Evolutionary conservation across 495 filamentous ascomycete genomes (phyloP).

Genomic region (Podospora bellae-mahoneyi): DNA sequence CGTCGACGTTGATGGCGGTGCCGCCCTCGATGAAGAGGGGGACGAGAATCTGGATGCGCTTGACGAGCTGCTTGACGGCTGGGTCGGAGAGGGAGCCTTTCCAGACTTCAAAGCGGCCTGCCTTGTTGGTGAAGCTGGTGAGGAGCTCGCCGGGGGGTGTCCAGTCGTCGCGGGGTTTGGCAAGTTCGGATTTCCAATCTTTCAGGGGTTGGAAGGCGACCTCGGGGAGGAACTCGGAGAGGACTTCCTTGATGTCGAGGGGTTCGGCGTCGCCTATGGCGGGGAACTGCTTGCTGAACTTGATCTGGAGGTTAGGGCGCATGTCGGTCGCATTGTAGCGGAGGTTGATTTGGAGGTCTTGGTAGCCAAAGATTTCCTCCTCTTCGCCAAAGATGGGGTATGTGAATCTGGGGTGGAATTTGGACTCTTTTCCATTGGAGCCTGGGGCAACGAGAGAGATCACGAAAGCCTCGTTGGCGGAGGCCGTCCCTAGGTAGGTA

Average conservation of each 20-base stretch:
- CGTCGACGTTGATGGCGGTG: conserved; percentile 64
- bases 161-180: conserved; percentile 55
- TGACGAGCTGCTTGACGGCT: conserved; percentile 60
- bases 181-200: conserved; percentile 58
- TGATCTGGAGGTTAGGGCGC: conserved; percentile 67
- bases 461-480: conserved; percentile 69
- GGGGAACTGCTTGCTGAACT: conserved; percentile 70
- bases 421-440: conserved; percentile 49
- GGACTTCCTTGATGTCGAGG: conserved; percentile 58
- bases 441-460: conserved; percentile 64
- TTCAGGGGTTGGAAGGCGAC: conserved; percentile 59
- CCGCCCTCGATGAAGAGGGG: conserved; percentile 91
- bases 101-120: conserved; percentile 51
- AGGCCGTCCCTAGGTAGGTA: conserved; percentile 59
- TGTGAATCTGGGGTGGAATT: conserved; percentile 82
- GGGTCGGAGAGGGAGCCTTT: conserved; percentile 49
- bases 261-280: conserved; percentile 66
- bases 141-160: conserved; percentile 51
- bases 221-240: conserved; percentile 66
- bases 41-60: conserved; percentile 78
- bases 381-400: conserved; percentile 90
- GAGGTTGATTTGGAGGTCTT: conserved; percentile 69
- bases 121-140: conserved; percentile 36
- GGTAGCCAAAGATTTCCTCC: conserved; percentile 88
- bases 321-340: conserved; percentile 79